A percentile compares a stretch with the other conserved stretches of the same genome.
Evolutionary conservation across 1,284 basidiomycete genomes (phyloP).

Genomic region (Apiotrichum veenhuisii): DNA sequence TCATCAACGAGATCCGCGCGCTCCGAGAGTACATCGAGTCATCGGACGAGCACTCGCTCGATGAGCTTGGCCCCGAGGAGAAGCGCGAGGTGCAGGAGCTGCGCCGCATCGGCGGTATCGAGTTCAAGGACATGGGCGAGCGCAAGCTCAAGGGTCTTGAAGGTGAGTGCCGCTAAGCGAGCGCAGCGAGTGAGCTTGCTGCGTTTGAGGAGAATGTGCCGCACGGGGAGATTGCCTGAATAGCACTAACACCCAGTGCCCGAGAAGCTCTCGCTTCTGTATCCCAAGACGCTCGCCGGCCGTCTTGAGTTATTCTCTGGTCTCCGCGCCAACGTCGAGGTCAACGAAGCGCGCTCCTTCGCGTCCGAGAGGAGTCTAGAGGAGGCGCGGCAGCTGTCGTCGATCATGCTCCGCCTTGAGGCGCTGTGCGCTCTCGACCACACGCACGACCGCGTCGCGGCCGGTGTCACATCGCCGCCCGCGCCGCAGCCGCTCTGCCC

Average conservation of each 20-base stretch:
- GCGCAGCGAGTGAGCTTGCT: too few species aligned
- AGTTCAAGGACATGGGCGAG: conserved; percentile 74
- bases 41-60: conserved; percentile 54
- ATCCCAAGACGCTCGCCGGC: conserved; percentile 70
- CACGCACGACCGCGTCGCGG: conserved; percentile 4
- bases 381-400: conserved; percentile 72
- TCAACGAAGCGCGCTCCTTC: conserved; percentile 51
- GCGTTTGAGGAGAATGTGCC: too few species aligned
- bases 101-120: conserved; percentile 67
- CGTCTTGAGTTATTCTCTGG: conserved; percentile 62
- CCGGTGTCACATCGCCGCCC: conserved; percentile 54
- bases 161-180: conserved; percentile 33
- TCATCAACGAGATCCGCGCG: conserved; percentile 72
- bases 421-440: conserved; percentile 63
- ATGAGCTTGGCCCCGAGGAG: conserved; percentile 43
- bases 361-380: conserved; percentile 66
- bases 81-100: conserved; percentile 49
- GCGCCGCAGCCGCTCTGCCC: too few species aligned
- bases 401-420: conserved; percentile 78
- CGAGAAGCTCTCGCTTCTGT: conserved; percentile 79
- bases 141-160: conserved; percentile 91
- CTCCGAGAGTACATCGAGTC: conserved; percentile 46
- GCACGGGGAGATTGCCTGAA: too few species aligned
- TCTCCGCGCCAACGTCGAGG: conserved; percentile 51
- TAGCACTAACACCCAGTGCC: conserved; percentile 57